Evolutionary conservation across 495 filamentous ascomycete genomes (phyloP).

Genomic region (Talaromyces thailandensis): DNA sequence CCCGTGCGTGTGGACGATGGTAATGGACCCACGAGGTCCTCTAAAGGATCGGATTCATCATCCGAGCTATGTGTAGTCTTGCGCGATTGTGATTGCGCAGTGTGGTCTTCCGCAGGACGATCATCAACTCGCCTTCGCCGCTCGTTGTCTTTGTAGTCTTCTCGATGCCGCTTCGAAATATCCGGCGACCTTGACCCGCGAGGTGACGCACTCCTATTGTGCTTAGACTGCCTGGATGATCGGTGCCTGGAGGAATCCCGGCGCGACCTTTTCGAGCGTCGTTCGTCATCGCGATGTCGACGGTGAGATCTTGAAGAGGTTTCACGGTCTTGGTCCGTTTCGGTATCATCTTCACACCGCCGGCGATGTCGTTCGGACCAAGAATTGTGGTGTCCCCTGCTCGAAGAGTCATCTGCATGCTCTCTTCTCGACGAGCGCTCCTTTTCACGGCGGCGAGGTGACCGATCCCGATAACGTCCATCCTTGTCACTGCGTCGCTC

Average conservation of each 20-base stretch:
- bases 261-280: background rate
- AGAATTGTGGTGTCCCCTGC: background rate
- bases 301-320: background rate
- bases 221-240: slow-evolving; percentile 10
- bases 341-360: background rate
- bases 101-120: background rate
- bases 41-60: slow-evolving; percentile 65
- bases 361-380: background rate
- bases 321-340: background rate
- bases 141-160: background rate
- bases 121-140: background rate
- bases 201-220: slow-evolving; percentile 14
- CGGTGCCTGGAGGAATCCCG: slow-evolving; percentile 2
- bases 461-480: background rate
- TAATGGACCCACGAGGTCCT: slow-evolving; percentile 71
- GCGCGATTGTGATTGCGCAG: background rate
- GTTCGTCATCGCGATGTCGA: slow-evolving; percentile 6
- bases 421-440: background rate
- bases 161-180: slow-evolving; percentile 13
- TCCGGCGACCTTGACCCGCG: slow-evolving; percentile 24
- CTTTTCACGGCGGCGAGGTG: slow-evolving; percentile 5
- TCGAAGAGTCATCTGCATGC: background rate
- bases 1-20: slow-evolving; percentile 40
- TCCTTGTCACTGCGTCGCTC: slow-evolving; percentile 6
- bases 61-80: background rate